Conservation (phyloP, 805 yeast species). For the Ogataea paraovalis region DNA sequence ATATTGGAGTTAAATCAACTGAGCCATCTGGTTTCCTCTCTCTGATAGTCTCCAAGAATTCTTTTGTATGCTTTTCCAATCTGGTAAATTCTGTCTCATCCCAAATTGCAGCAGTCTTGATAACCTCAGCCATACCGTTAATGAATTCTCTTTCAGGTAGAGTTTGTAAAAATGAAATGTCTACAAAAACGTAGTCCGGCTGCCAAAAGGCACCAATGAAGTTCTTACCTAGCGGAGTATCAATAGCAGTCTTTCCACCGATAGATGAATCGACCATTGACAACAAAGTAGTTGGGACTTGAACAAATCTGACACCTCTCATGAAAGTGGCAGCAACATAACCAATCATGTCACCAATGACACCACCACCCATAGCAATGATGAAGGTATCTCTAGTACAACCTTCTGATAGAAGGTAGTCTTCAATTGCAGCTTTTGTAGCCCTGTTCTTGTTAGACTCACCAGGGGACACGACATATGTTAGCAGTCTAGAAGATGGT, state of each 20-base stretch:
- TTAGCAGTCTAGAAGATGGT: conserved; percentile 62
- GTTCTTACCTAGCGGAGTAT: conserved; percentile 93
- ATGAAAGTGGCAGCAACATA: conserved; percentile 98
- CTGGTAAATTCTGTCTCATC: conserved; percentile 82
- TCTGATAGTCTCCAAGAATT: conserved; percentile 65
- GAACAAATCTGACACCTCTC: conserved; percentile 95
- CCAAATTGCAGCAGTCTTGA: conserved; percentile 98
- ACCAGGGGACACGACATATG: conserved; percentile 83
- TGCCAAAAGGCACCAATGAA: conserved; percentile 98
- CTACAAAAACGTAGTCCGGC: conserved; percentile 84
- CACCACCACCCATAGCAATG: conserved; percentile 96
- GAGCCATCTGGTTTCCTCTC: conserved; percentile 36
- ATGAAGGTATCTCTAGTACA: conserved; percentile 96
- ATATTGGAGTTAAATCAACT: conserved; percentile 66
- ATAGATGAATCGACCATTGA: conserved; percentile 98
- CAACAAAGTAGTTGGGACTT: conserved; percentile 87
- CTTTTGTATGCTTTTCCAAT: conserved; percentile 69
- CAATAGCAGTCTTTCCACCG: conserved; percentile 98
- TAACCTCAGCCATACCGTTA: conserved; percentile 97
- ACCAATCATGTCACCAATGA: conserved; percentile 98
- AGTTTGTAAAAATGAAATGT: conserved; percentile 79
- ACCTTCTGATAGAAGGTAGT: conserved; percentile 72
- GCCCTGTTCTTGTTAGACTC: conserved; percentile 84
- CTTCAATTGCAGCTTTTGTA: conserved; percentile 92
- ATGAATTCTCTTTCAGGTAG: conserved; percentile 91